These are phyloP conservation scores for Penicillium expansum DNA, from an alignment of 2,329 filamentous ascomycete genomes.

Conservation along the genomic window DNA sequence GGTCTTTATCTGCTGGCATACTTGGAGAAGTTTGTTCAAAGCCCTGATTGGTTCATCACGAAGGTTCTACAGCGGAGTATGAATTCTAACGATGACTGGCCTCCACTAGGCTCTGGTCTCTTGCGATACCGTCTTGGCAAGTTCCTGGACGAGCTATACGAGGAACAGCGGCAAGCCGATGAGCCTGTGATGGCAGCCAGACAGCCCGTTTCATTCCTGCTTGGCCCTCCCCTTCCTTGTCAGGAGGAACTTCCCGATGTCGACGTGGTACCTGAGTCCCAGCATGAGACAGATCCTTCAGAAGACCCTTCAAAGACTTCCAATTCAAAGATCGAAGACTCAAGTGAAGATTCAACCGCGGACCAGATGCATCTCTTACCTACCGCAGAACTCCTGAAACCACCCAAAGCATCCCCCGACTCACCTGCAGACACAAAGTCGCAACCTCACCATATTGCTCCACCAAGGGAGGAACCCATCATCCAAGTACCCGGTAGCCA, in stretches of 20 bases:
- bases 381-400: neutral
- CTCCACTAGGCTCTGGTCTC: conserved; percentile 51
- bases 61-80: conserved; percentile 66
- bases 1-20: conserved; percentile 85
- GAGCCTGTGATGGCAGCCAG: conserved; percentile 33
- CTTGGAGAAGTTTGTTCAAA: conserved; percentile 72
- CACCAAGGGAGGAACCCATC: conserved; percentile 13
- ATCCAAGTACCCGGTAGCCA: conserved; percentile 34
- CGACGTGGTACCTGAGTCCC: neutral
- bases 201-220: conserved; percentile 33
- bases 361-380: conserved; percentile 14
- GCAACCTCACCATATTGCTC: neutral
- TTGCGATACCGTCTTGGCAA: conserved; percentile 66
- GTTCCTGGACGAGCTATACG: conserved; percentile 62
- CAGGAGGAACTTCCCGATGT: neutral
- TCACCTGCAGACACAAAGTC: neutral
- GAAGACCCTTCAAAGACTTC: neutral
- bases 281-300: neutral
- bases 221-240: conserved; percentile 19
- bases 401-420: neutral
- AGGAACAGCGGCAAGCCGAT: conserved; percentile 50
- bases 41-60: conserved; percentile 68
- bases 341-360: neutral
- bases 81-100: conserved; percentile 54
- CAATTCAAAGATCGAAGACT: neutral